A percentile compares a stretch with the other conserved stretches of the same genome.
These are phyloP conservation scores for Rhynchospora breviuscula DNA, from an alignment of 176 grass and related monocot genomes.

Conservation along the genomic window DNA sequence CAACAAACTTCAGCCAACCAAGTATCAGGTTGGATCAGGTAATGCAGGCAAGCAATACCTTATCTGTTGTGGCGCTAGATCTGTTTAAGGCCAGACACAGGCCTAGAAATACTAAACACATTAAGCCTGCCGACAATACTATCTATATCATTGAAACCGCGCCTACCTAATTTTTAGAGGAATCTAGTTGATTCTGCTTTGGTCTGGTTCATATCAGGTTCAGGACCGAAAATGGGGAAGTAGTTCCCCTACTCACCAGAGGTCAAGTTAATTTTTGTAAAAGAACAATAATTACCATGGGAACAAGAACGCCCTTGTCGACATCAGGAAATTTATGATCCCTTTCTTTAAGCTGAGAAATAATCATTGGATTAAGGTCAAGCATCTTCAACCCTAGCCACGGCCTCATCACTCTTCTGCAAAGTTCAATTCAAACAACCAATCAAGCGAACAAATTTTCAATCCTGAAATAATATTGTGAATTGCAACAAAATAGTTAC, in stretches of 20 bases:
- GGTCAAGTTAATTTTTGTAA: neutral
- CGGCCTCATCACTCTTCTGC: conserved; percentile 68
- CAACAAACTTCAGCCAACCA: neutral
- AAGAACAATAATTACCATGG: conserved; percentile 47
- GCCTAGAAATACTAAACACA: neutral
- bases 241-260: neutral
- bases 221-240: neutral
- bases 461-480: neutral
- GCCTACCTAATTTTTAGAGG: neutral
- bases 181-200: neutral
- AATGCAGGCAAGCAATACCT: neutral
- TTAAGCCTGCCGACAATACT: neutral
- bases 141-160: neutral
- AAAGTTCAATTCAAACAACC: conserved; percentile 19
- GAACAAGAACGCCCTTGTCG: conserved; percentile 62
- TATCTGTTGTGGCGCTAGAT: neutral
- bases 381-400: conserved; percentile 93
- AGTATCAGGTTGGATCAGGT: neutral
- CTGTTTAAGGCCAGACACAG: neutral
- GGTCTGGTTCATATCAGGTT: neutral
- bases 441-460: conserved; percentile 9
- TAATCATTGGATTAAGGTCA: conserved; percentile 60
- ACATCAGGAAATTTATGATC: conserved; percentile 64
- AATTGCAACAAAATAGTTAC: conserved; percentile 29
- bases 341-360: conserved; percentile 77